These are phyloP conservation scores for Dioscorea zingiberensis DNA, from an alignment of 106 monocot species.

Conservation along the genomic window DNA sequence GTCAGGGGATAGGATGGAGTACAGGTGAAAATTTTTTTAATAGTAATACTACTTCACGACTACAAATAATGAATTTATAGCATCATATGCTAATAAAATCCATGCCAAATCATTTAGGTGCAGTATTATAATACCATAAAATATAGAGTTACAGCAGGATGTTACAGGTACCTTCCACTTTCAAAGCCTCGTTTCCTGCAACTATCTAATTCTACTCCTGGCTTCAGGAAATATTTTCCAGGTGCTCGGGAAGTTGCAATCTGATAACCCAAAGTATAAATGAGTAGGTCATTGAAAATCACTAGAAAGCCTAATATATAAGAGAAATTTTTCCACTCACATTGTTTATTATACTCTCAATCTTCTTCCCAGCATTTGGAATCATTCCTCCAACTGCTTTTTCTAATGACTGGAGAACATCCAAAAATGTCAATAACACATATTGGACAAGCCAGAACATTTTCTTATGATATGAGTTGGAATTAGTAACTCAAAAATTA, in stretches of 20 bases:
- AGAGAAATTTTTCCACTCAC: conserved; percentile 40
- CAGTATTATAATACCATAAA: too few relatives aligned
- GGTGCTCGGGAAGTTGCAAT: conserved; percentile 71
- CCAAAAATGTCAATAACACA: background rate
- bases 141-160: background rate
- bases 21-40: too few relatives aligned
- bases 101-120: too few relatives aligned
- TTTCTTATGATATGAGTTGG: background rate
- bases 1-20: too few relatives aligned
- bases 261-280: conserved; percentile 25
- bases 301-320: background rate
- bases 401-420: conserved; percentile 53
- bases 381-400: conserved; percentile 57
- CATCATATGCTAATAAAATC: too few relatives aligned
- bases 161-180: conserved; percentile 50
- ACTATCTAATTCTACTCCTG: conserved; percentile 43
- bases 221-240: conserved; percentile 67
- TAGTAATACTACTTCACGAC: too few relatives aligned
- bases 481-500: background rate
- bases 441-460: background rate
- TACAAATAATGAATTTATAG: too few relatives aligned
- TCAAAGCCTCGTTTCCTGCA: conserved; percentile 37
- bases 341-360: conserved; percentile 60
- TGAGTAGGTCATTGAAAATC: background rate
- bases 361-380: conserved; percentile 55